Base-by-base conservation (phyloP, 371 early-diverging fungal species). In the Mucor racemosus region DNA sequence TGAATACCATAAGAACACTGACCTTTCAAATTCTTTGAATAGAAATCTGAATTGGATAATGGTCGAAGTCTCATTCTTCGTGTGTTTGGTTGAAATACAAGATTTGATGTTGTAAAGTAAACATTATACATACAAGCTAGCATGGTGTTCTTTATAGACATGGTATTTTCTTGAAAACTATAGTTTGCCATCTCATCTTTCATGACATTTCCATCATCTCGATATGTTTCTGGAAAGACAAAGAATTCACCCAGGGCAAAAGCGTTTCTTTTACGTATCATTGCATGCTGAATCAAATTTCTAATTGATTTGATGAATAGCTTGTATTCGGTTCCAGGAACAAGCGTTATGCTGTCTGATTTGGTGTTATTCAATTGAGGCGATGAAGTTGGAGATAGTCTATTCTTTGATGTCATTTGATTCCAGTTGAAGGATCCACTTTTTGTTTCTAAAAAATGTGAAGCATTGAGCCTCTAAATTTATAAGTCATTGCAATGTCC, bases 351-450 rank as follows among this genome's bases (percentile, higher is more conserved):
- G 41, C 56, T 46, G 57, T 67, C 59, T 14, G 38, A 7, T 11
- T n/a, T 26, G 15, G 40, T 0, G 2, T 13, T 31, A 21, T 33
- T 56, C 17, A 26, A 31, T 11, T 56, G 55, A 19, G 64, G 64
- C 10, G 64, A 55, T 0, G 26, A 14, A 14, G 64, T 56, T 4
- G 57, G 64, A 10, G 56, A 64, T 34, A 35, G 33, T 14, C 56
- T 57, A 62, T 48, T 62, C 4, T 31, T 31, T 57, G 72, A 34
- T 56, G 55, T 48, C 21, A 54, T 34, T 19, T 68, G 73, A 36
- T 74, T 75, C 80, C 77, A 79, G 3, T 72, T 75, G 42, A 79
- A 77, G 9, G 76, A 73, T 2, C 77, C 76, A n/a, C 70, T 60
- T 50, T 64, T 71, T 26, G 66, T 31, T 62, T 79, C 80, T 79